Base-by-base conservation (phyloP, 2,329 filamentous ascomycete genomes). In the Monosporascus sp. region DNA sequence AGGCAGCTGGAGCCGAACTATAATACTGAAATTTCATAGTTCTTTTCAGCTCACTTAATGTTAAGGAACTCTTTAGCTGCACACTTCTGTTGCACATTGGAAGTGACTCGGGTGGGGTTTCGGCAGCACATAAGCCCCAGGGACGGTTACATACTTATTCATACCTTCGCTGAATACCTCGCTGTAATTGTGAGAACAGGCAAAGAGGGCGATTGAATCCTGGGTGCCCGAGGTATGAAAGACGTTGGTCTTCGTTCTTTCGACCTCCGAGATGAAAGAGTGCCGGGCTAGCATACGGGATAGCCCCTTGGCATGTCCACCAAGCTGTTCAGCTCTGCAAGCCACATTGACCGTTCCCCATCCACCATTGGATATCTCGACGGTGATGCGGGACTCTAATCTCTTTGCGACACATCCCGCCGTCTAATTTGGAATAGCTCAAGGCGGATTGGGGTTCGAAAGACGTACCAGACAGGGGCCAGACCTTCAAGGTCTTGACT, bases 241-340 rank as follows among this genome's bases (percentile, higher is more conserved):
- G 5, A 14, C 11, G 8, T 9, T 35, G 3, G 31, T 35, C 31
- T 11, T 35, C 11, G 9, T 35, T 35, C 31, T 35, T 35, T 35
- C 11, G 31, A 35, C 31, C 7, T 35, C 31, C 9, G 38, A 26
- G 26, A 37, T 22, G 38, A 45, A 45, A 37, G 50, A 52, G 55
- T 57, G 55, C 58, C 53, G 58, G 60, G 58, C 57, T 58, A 52
- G 53, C 61, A 59, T 58, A 41, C 44, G 56, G 53, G 48, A 61
- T 60, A 60, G 57, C 50, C 48, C 51, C 63, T 65, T 67, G 60
- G 61, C 64, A 50, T 49, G 47, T 49, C 52, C 55, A 59, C 54
- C 50, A 54, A 58, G 48, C 7, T 22, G 6, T 64, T 72, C 70
- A 72, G 69, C 70, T 72, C 59, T 69, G 69, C 65, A 70, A 68